Evolutionary conservation across 805 yeast species (phyloP).

Genomic region (Blastobotrys robertii): DNA sequence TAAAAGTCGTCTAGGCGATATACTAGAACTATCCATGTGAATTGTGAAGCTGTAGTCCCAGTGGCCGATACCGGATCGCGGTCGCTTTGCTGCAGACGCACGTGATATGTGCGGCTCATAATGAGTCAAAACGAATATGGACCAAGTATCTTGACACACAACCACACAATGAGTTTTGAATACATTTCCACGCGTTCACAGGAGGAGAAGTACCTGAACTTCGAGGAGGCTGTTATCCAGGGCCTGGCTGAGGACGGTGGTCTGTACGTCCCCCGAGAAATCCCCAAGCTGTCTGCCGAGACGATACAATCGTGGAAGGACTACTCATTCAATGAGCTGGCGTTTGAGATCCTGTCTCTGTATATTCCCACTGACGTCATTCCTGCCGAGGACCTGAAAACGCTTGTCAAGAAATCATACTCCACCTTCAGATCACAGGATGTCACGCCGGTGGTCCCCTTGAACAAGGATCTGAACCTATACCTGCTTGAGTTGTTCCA

Average conservation of each 20-base stretch:
- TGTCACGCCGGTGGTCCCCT: slow-evolving; percentile 70
- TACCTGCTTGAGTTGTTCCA: slow-evolving; percentile 89
- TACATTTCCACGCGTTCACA: slow-evolving; percentile 35
- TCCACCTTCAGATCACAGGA: slow-evolving; percentile 80
- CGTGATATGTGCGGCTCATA: too few relatives aligned
- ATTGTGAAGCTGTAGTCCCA: too few relatives aligned
- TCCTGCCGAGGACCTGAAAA: slow-evolving; percentile 53
- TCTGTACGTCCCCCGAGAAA: slow-evolving; percentile 73
- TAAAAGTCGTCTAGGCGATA: background rate
- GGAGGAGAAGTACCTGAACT: slow-evolving; percentile 15
- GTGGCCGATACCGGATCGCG: background rate
- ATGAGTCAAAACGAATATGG: background rate
- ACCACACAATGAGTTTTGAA: slow-evolving; percentile 7
- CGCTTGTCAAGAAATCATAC: slow-evolving; percentile 61
- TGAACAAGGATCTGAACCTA: slow-evolving; percentile 49
- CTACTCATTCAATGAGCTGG: slow-evolving; percentile 74
- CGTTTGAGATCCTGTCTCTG: slow-evolving; percentile 73
- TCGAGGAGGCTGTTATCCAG: slow-evolving; percentile 35
- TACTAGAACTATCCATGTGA: background rate
- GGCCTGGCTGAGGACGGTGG: slow-evolving; percentile 98
- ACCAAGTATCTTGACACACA: slow-evolving; percentile 2
- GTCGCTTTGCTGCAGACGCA: background rate
- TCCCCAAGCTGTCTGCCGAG: slow-evolving; percentile 56
- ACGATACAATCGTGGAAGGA: slow-evolving; percentile 61
- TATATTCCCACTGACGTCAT: slow-evolving; percentile 71